Evolutionary conservation across 2,329 filamentous ascomycete species (phyloP).

Genomic region (Mollisia scopiformis): DNA sequence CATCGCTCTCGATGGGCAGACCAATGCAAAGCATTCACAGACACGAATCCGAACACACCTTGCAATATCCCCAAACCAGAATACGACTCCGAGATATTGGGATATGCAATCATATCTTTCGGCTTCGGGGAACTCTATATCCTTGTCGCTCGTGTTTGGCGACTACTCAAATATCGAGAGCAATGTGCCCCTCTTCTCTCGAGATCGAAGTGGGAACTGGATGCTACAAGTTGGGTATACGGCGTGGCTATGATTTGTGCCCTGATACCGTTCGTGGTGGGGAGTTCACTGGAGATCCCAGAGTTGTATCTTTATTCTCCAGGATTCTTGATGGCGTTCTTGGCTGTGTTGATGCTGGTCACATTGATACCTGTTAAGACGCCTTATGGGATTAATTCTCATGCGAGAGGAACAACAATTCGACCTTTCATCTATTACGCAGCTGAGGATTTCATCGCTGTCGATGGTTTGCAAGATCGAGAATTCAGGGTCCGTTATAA

Average conservation of each 20-base stretch:
- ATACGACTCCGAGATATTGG: conserved; percentile 25
- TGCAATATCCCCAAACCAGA: conserved; percentile 22
- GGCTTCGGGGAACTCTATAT: conserved; percentile 28
- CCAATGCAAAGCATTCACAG: conserved; percentile 13
- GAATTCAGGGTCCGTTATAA: conserved; percentile 29
- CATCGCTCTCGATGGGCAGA: conserved; percentile 17
- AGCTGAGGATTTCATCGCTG: conserved; percentile 31
- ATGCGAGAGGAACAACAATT: conserved; percentile 22
- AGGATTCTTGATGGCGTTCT: conserved; percentile 83
- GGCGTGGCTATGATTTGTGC: conserved; percentile 26
- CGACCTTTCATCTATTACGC: conserved; percentile 30
- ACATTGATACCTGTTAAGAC: conserved; percentile 79
- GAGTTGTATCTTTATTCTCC: conserved; percentile 52
- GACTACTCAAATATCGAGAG: conserved; percentile 20
- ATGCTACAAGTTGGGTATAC: conserved; percentile 30
- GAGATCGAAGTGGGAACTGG: conserved; percentile 26
- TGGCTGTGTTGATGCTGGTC: conserved; percentile 76
- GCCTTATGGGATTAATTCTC: conserved; percentile 29
- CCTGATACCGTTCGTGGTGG: conserved; percentile 28
- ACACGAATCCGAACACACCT: not conserved
- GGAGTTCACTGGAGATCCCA: conserved; percentile 20
- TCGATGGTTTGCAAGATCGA: conserved; percentile 29
- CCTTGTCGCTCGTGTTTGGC: conserved; percentile 18
- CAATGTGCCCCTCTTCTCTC: conserved; percentile 28
- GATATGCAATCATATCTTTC: conserved; percentile 26